Conservation (phyloP, 331 rosid species). For the Acacia pycnantha region DNA sequence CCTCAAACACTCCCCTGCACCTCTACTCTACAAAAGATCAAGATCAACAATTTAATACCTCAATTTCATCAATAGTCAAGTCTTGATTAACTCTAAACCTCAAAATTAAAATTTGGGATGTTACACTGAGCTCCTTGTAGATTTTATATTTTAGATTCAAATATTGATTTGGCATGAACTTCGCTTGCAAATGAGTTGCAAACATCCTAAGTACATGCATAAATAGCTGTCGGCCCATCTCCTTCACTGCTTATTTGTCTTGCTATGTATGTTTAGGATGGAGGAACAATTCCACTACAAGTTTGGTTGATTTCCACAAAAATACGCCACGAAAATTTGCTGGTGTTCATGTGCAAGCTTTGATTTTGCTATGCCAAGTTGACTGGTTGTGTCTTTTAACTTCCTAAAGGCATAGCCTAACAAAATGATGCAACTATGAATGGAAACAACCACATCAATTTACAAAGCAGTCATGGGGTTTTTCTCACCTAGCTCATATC, state of each 20-base stretch:
- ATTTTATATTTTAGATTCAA: not conserved
- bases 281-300: not conserved
- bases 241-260: not conserved
- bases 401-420: not conserved
- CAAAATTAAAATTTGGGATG: too few species aligned
- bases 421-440: not conserved
- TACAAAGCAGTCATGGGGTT: slow-evolving; percentile 31
- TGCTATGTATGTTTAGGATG: too few species aligned
- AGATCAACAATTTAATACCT: too few species aligned
- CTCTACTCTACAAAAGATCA: too few species aligned
- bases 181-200: not conserved
- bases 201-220: not conserved
- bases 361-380: not conserved
- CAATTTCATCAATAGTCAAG: too few species aligned
- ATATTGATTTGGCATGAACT: not conserved
- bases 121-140: too few species aligned
- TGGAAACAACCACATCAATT: not conserved
- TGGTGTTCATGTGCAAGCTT: not conserved
- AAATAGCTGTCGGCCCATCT: not conserved
- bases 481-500: slow-evolving; percentile 40
- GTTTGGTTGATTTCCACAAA: not conserved
- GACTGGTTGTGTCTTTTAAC: not conserved
- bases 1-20: too few species aligned
- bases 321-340: not conserved
- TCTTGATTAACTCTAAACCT: too few species aligned